phyloP scores from a whole-genome alignment of 441 rosid genomes.

The Pelargonium hybrid region DNA sequence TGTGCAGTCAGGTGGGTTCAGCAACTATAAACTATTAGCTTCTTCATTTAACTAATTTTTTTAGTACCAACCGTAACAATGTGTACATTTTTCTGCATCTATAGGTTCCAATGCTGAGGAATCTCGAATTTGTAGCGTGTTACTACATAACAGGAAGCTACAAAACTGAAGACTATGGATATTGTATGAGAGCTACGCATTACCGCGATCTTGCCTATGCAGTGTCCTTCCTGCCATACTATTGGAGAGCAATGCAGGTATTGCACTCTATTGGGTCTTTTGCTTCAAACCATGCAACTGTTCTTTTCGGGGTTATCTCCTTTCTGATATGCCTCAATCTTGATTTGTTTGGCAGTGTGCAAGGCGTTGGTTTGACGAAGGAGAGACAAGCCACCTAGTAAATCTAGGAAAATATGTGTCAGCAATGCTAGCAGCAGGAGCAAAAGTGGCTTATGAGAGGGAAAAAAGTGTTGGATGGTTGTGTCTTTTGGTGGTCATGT shows the following conservation, averaged over 20 bases:
- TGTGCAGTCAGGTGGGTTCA: slow-evolving; percentile 72
- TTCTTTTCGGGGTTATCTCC: too few species aligned
- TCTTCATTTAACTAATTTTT: too few species aligned
- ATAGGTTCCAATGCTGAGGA: slow-evolving; percentile 30
- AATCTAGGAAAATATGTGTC: slow-evolving; percentile 97
- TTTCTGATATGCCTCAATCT: neutral
- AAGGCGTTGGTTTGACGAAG: slow-evolving; percentile 93
- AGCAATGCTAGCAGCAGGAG: slow-evolving; percentile 98
- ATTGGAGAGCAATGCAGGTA: slow-evolving; percentile 99
- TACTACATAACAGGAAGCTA: slow-evolving; percentile 89
- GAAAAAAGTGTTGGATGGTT: slow-evolving; percentile 50
- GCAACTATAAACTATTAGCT: too few species aligned
- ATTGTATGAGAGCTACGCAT: slow-evolving; percentile 64
- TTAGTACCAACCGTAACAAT: too few species aligned
- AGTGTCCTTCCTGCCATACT: slow-evolving; percentile 89
- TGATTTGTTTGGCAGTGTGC: slow-evolving; percentile 57
- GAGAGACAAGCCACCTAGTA: slow-evolving; percentile 58
- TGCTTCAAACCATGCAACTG: too few species aligned
- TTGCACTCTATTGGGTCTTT: too few species aligned
- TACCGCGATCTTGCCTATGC: slow-evolving; percentile 86
- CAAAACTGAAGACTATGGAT: slow-evolving; percentile 74
- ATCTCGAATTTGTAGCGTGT: slow-evolving; percentile 82
- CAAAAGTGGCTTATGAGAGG: slow-evolving; percentile 79
- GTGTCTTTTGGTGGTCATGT: slow-evolving; percentile 63
- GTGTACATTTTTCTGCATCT: neutral